A percentile compares a stretch with the other conserved stretches of the same genome.
These are phyloP conservation scores for Penicillium digitatum DNA, from an alignment of 2,329 filamentous ascomycete genomes.

Conservation along the genomic window DNA sequence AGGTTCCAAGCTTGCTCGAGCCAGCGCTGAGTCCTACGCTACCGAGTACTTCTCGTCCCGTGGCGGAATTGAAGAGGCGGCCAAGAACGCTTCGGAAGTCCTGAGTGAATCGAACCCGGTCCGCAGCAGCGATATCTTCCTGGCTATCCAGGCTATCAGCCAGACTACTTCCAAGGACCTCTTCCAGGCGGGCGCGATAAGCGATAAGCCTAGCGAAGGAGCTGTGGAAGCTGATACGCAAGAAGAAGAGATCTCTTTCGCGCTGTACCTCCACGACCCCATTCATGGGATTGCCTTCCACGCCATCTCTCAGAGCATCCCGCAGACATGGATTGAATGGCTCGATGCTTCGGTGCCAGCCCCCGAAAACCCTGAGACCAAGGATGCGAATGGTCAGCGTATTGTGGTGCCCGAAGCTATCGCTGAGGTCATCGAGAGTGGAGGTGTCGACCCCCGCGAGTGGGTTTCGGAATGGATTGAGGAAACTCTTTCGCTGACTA, in stretches of 20 bases:
- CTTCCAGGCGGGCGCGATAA: constrained; percentile 58
- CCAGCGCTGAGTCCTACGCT: constrained; percentile 82
- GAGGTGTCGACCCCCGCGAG: constrained; percentile 83
- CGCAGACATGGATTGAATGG: constrained; percentile 84
- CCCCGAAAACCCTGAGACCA: constrained; percentile 37
- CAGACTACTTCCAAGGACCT: constrained; percentile 62
- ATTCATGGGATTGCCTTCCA: constrained; percentile 86
- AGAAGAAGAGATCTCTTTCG: constrained; percentile 66
- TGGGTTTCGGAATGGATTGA: constrained; percentile 99
- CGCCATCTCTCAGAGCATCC: constrained; percentile 76
- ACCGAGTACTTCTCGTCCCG: constrained; percentile 74
- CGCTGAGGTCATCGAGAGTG: constrained; percentile 69
- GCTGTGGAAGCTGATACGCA: constrained; percentile 36
- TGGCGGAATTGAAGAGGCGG: constrained; percentile 76
- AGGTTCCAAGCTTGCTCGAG: constrained; percentile 85
- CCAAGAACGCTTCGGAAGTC: constrained; percentile 71
- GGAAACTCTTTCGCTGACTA: constrained; percentile 70
- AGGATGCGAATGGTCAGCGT: constrained; percentile 33
- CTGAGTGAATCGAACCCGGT: constrained; percentile 83
- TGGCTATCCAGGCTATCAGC: constrained; percentile 84
- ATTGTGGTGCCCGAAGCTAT: constrained; percentile 71
- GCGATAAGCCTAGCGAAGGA: constrained; percentile 31
- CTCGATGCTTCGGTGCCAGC: constrained; percentile 64
- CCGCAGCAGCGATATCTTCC: constrained; percentile 88
- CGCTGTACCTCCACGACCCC: constrained; percentile 77